These are phyloP conservation scores for Arachis monticola DNA, from an alignment of 331 rosid genomes.

Conservation along the genomic window DNA sequence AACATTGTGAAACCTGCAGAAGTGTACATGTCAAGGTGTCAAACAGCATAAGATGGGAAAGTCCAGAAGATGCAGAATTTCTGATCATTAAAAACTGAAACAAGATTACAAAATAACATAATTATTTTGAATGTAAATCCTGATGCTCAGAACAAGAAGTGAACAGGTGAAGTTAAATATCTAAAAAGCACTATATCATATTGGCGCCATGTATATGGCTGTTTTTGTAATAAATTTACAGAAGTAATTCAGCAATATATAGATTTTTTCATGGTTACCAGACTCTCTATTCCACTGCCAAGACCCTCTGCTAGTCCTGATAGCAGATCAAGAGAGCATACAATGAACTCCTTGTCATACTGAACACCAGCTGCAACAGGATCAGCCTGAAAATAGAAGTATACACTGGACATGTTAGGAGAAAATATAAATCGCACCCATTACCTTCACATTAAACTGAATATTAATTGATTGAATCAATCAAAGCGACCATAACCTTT, in stretches of 20 bases:
- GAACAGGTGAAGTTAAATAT: not conserved
- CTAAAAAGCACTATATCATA: not conserved
- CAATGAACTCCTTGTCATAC: conserved; percentile 92
- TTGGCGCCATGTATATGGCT: not conserved
- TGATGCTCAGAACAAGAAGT: not conserved
- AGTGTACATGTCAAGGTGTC: conserved; percentile 29
- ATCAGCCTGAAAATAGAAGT: conserved; percentile 71
- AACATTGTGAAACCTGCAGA: conserved; percentile 82
- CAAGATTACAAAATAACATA: not conserved
- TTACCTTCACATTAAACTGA: not conserved
- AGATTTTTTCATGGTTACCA: conserved; percentile 63
- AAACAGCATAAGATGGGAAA: conserved; percentile 16
- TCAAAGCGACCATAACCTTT: conserved; percentile 61
- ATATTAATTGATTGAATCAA: conserved; percentile 6
- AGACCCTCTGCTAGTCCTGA: conserved; percentile 99
- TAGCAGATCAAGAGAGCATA: conserved; percentile 95
- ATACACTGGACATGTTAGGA: conserved; percentile 33
- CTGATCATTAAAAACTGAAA: not conserved
- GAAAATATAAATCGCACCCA: conserved; percentile 31
- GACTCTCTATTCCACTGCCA: conserved; percentile 97
- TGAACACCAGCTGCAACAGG: conserved; percentile 79
- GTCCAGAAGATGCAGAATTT: conserved; percentile 18
- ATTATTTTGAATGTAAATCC: not conserved
- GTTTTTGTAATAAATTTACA: not conserved
- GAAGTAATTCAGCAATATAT: conserved; percentile 13